These are phyloP conservation scores for Euryodendron excelsum DNA, from an alignment of 148 eudicot genomes.

Conservation along the genomic window DNA sequence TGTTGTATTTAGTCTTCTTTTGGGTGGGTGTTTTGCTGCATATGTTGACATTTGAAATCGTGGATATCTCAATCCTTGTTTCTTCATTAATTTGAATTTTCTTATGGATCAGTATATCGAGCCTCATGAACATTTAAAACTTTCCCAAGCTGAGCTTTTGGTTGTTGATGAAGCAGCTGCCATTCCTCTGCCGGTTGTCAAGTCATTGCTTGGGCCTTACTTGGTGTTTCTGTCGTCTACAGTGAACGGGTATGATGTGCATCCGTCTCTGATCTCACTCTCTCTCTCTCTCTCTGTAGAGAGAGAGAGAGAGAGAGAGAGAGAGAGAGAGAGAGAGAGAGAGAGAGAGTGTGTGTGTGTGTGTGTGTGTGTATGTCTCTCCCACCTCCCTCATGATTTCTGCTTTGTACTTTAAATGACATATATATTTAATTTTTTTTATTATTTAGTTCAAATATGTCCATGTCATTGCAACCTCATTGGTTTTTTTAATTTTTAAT, in stretches of 20 bases:
- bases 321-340: no score
- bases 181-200: constrained; percentile 76
- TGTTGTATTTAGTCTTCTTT: not conserved
- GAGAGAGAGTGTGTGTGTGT: no score
- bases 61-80: not conserved
- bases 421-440: not conserved
- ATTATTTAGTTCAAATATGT: not conserved
- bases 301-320: no score
- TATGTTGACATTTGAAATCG: not conserved
- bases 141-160: constrained; percentile 85
- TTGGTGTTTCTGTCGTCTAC: constrained; percentile 89
- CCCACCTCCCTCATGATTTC: not conserved
- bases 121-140: constrained; percentile 75
- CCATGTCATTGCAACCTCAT: not conserved
- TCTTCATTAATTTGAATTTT: not conserved
- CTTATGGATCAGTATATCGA: constrained; percentile 63
- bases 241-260: constrained; percentile 66
- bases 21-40: not conserved
- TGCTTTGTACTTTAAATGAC: not conserved
- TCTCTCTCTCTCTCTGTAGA: no score
- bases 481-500: not conserved
- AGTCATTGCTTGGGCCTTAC: constrained; percentile 84
- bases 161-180: constrained; percentile 99
- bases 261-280: not conserved
- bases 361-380: no score